Base-by-base conservation (phyloP, 2,329 filamentous ascomycete species). In the Coniochaeta pulveracea region DNA sequence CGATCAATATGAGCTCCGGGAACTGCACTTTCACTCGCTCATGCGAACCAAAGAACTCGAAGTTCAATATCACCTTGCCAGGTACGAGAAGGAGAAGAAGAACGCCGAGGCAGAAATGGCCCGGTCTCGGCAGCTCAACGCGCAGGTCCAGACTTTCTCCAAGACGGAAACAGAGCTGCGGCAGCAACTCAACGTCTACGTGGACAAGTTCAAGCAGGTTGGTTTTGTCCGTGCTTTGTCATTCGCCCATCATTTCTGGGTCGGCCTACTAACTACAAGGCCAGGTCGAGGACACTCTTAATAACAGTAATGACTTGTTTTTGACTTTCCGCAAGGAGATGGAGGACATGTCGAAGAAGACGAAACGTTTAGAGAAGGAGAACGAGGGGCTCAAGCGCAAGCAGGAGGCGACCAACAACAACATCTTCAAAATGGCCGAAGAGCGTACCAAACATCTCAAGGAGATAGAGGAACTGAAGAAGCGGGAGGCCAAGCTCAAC, bases 271-370 rank as follows among this genome's bases (percentile, higher is more conserved):
- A 37, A 43, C 44, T 40, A 40, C 44, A 44, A 48, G 59, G 54
- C 53, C 58, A 96, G 89, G 89, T 96, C 54, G 89, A 96, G 71
- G 91, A 96, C 60, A 96, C 89, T 23, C 72, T 96, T 33, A 96
- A 95, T 61, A 96, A 95, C 55, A 94, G 85, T 58, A 96, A 96
- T 63, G 91, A 96, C 54, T 66, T 96, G 34, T 96, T 96, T 58
- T 66, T 95, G 45, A 95, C 91, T 1, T 96, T 96, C 60, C 76
- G 89, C 35, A 95, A 94, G 62, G 91, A 96, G 60, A 96, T 96
- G 88, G 91, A 96, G 60, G 91, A 96, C 51, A 96, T 96, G 88
- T 94, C 88, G 1, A 95, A 95, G 64, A 96, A 96, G 64, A 94
- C 89, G 5, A 95, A 95, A 59, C 80, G 86, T 17, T 66, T 98